phyloP scores from a whole-genome alignment of 371 early-diverging fungal genomes.

The Mucor indicus region DNA sequence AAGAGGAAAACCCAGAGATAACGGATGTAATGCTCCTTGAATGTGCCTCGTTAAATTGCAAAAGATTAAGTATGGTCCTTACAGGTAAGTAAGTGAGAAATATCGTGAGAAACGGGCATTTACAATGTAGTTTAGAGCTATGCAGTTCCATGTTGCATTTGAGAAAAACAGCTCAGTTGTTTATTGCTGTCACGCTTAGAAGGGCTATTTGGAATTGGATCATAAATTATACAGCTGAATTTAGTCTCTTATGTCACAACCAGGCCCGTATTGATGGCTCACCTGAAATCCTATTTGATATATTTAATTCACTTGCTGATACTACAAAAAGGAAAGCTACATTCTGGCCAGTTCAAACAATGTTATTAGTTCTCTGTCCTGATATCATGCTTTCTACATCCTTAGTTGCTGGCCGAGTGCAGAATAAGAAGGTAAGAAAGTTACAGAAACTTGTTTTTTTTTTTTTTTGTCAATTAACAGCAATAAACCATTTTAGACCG shows the following conservation, averaged over 20 bases:
- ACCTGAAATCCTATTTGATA: constrained; percentile 73
- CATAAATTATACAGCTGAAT: constrained; percentile 71
- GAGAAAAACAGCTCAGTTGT: constrained; percentile 58
- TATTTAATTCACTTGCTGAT: constrained; percentile 63
- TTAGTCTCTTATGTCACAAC: constrained; percentile 53
- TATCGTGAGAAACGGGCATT: no score
- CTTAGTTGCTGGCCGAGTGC: constrained; percentile 27
- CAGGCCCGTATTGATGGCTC: constrained; percentile 66
- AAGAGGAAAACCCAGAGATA: constrained; percentile 63
- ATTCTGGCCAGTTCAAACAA: constrained; percentile 79
- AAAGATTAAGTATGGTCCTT: constrained; percentile 62
- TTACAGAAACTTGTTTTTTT: no score
- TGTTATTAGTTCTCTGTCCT: constrained; percentile 73
- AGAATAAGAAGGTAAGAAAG: constrained; percentile 30
- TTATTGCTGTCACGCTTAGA: constrained; percentile 61
- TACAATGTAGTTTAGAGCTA: no score
- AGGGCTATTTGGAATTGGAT: constrained; percentile 87
- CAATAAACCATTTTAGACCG: constrained; percentile 32
- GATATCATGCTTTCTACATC: constrained; percentile 49
- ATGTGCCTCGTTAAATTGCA: constrained; percentile 64
- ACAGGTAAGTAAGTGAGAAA: constrained; percentile 37
- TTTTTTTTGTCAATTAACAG: no score
- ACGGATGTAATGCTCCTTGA: constrained; percentile 61
- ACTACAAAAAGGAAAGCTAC: constrained; percentile 56
- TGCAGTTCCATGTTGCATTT: constrained; percentile 47